phyloP scores from a whole-genome alignment of 2,329 filamentous ascomycete genomes.

The Stachybotrys chartarum region DNA sequence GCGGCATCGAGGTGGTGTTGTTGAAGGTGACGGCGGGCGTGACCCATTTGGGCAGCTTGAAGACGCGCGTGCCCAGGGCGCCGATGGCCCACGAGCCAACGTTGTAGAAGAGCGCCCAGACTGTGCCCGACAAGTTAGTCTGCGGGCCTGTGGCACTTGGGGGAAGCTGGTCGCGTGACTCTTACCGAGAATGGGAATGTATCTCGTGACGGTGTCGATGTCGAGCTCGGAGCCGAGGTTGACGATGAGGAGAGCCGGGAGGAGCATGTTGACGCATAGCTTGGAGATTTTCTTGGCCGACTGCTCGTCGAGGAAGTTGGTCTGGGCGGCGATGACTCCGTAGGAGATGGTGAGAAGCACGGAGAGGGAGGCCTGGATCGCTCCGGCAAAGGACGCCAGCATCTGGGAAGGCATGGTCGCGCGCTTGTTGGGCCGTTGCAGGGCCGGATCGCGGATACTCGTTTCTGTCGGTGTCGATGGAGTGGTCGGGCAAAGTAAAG shows the following conservation, averaged over 20 bases:
- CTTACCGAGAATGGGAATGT: neutral
- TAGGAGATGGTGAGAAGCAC: slow-evolving; percentile 1
- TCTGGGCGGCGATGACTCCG: slow-evolving; percentile 1
- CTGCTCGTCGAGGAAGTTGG: neutral
- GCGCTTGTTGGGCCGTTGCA: neutral
- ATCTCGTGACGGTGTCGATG: neutral
- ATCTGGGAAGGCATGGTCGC: neutral
- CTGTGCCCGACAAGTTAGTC: neutral
- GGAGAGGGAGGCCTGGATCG: slow-evolving; percentile 1
- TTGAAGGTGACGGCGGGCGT: slow-evolving; percentile 1
- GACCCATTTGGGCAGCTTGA: neutral
- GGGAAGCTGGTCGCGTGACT: neutral
- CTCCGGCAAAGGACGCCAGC: slow-evolving; percentile 1
- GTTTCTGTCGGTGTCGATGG: neutral
- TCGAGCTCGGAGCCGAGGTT: neutral
- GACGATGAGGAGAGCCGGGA: neutral
- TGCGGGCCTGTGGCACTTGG: neutral
- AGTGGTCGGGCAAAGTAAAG: neutral
- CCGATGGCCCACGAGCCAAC: neutral
- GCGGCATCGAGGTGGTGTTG: slow-evolving; percentile 1
- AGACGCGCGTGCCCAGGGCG: neutral
- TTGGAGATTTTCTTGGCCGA: slow-evolving; percentile 1
- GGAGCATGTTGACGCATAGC: slow-evolving; percentile 1
- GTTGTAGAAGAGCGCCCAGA: slow-evolving; percentile 1
- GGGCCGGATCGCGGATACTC: neutral